Conservation (phyloP, 1,284 basidiomycete genomes). For the Ceratobasidium papillatum region DNA sequence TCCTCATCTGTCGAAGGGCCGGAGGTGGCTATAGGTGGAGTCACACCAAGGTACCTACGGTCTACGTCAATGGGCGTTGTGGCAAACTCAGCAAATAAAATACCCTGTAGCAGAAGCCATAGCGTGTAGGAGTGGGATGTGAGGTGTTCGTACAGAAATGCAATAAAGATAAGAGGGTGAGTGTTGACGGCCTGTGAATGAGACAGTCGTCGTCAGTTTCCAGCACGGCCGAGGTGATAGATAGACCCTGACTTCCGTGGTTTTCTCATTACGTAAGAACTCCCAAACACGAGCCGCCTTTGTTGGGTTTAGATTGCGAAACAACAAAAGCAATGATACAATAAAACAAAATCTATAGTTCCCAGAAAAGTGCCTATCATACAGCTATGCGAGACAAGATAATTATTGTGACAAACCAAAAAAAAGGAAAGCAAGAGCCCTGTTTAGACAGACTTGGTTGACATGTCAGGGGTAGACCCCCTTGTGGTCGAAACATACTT, state of each 20-base stretch:
- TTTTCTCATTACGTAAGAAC: neutral
- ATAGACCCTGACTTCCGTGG: slow-evolving; percentile 33
- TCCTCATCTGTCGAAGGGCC: slow-evolving; percentile 78
- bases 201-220: slow-evolving; percentile 29
- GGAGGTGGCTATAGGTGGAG: slow-evolving; percentile 88
- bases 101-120: slow-evolving; percentile 32
- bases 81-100: neutral
- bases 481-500: neutral
- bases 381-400: neutral
- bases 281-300: slow-evolving; percentile 1
- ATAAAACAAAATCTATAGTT: neutral
- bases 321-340: neutral
- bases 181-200: slow-evolving; percentile 27
- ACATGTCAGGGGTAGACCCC: neutral
- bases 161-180: slow-evolving; percentile 12
- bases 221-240: slow-evolving; percentile 22
- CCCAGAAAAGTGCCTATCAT: neutral
- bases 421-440: neutral
- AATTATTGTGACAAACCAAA: neutral
- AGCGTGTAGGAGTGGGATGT: neutral
- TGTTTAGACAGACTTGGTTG: neutral
- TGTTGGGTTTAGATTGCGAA: slow-evolving; percentile 4
- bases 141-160: neutral
- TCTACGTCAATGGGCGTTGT: slow-evolving; percentile 12
- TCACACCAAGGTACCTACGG: slow-evolving; percentile 67